phyloP scores from a whole-genome alignment of 1,284 basidiomycete species.

The Mycena sp. region DNA sequence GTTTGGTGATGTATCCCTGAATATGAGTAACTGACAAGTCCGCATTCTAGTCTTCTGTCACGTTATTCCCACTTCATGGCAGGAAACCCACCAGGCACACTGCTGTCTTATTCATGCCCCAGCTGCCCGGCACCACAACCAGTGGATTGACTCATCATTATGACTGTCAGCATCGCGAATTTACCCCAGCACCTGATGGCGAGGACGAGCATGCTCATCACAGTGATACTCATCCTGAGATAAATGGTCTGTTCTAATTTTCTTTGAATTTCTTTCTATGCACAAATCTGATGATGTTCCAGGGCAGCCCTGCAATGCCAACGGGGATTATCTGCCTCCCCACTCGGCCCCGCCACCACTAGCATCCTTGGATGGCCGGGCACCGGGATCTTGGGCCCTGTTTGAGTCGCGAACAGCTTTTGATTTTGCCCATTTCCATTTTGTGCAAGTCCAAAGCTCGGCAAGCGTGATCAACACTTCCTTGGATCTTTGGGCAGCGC shows the following conservation, averaged over 20 bases:
- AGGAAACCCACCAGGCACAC: too few relatives aligned
- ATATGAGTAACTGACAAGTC: background rate
- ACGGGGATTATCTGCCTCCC: constrained; percentile 12
- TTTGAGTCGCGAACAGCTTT: constrained; percentile 27
- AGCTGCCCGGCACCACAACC: background rate
- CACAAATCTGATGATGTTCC: background rate
- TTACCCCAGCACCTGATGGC: constrained; percentile 1
- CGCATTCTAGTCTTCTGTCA: background rate
- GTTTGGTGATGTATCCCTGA: background rate
- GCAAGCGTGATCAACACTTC: constrained; percentile 16
- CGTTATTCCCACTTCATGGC: background rate
- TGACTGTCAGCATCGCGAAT: background rate
- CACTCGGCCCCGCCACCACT: constrained; percentile 12
- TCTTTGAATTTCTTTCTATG: background rate
- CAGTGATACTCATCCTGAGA: background rate
- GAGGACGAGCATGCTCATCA: background rate
- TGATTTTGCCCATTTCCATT: constrained; percentile 29
- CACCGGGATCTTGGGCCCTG: constrained; percentile 22
- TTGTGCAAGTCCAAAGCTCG: constrained; percentile 22
- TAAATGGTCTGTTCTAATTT: background rate
- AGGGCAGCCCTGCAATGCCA: background rate
- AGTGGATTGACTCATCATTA: background rate
- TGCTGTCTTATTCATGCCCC: background rate
- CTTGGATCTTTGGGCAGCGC: constrained; percentile 30
- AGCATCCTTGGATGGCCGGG: background rate